phyloP scores from a whole-genome alignment of 306 rosid species.

The Gastrolobium bilobum region DNA sequence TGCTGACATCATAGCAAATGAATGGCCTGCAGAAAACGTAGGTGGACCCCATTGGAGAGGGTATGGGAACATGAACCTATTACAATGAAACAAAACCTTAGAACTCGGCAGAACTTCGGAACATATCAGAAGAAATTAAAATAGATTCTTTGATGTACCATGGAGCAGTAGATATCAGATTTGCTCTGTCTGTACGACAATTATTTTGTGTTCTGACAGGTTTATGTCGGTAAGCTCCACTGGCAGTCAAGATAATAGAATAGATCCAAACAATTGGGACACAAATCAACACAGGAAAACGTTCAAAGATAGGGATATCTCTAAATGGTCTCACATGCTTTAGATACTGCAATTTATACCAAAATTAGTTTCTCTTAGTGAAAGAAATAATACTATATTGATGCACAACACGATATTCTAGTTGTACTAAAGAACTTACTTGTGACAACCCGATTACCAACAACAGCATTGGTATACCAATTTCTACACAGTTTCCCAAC shows the following conservation, averaged over 20 bases:
- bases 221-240: conserved; percentile 85
- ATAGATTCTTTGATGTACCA: conserved; percentile 61
- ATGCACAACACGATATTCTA: not conserved
- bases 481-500: conserved; percentile 94
- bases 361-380: conserved; percentile 25
- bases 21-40: conserved; percentile 96
- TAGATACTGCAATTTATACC: conserved; percentile 77
- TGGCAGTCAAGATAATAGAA: conserved; percentile 86
- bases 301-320: conserved; percentile 87
- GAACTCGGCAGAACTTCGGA: conserved; percentile 5
- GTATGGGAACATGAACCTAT: conserved; percentile 95
- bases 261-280: conserved; percentile 86
- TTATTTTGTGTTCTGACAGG: conserved; percentile 65
- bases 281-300: conserved; percentile 93
- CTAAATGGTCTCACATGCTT: conserved; percentile 90
- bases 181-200: conserved; percentile 87
- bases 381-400: conserved; percentile 21
- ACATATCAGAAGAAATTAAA: conserved; percentile 26
- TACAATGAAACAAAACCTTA: conserved; percentile 41
- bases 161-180: conserved; percentile 91
- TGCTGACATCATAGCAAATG: conserved; percentile 96
- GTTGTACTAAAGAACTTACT: conserved; percentile 63
- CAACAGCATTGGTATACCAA: conserved; percentile 90
- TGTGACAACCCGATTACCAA: conserved; percentile 87
- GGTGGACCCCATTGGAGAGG: conserved; percentile 99